Percentiles rank a stretch among this genome's conserved stretches.
These are phyloP conservation scores for Calvatia gigantea DNA, from an alignment of 768 basidiomycete species.

Conservation along the genomic window DNA sequence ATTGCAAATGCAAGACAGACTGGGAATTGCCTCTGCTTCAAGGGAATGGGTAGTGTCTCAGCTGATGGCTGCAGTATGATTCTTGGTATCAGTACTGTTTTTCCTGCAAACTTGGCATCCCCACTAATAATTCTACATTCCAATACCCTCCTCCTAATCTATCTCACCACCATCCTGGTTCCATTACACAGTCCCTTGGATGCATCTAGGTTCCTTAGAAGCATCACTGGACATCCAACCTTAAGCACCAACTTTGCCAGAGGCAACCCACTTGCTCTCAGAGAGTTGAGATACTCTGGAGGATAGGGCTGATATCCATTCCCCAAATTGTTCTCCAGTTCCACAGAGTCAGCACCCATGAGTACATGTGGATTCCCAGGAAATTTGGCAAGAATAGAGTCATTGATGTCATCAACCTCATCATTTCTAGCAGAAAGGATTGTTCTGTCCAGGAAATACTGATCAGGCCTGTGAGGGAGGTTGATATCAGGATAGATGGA, in stretches of 20 bases:
- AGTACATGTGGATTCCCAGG: too few relatives aligned
- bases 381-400: background rate
- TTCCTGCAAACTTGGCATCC: conserved; percentile 26
- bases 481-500: background rate
- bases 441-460: background rate
- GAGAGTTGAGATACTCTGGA: background rate
- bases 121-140: conserved; percentile 33
- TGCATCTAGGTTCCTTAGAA: conserved; percentile 27
- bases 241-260: background rate
- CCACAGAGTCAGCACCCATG: background rate
- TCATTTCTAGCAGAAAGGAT: background rate
- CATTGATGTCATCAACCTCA: background rate
- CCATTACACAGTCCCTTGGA: conserved; percentile 27
- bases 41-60: conserved; percentile 20
- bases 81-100: too few relatives aligned
- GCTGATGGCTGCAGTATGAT: background rate
- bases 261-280: background rate
- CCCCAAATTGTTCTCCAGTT: conserved; percentile 12
- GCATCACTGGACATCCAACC: conserved; percentile 22
- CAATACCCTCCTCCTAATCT: conserved; percentile 18
- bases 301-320: background rate
- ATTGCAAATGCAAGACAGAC: conserved; percentile 34
- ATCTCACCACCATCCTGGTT: conserved; percentile 22
- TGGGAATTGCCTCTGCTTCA: conserved; percentile 35
- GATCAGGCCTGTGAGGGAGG: background rate